These are phyloP conservation scores for Ceratocystis colombiana DNA, from an alignment of 2,329 filamentous ascomycete species.

Conservation along the genomic window DNA sequence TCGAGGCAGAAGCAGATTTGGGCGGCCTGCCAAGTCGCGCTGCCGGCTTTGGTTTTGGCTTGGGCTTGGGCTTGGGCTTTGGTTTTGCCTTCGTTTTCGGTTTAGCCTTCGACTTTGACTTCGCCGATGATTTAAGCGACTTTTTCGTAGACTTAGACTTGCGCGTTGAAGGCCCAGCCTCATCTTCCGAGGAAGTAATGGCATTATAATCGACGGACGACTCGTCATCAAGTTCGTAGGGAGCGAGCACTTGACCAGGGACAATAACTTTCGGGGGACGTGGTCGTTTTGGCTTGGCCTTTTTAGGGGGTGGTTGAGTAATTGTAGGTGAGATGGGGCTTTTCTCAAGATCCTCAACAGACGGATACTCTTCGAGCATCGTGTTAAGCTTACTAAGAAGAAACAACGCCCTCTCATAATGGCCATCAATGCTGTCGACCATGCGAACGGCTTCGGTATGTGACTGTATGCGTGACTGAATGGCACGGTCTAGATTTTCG, in stretches of 20 bases:
- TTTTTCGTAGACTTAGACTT: constrained; percentile 30
- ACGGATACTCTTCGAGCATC: constrained; percentile 52
- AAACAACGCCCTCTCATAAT: too few relatives aligned
- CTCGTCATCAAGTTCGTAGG: constrained; percentile 55
- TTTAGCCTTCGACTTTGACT: too few relatives aligned
- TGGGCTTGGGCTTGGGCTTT: too few relatives aligned
- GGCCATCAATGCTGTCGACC: constrained; percentile 43
- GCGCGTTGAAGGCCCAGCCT: constrained; percentile 36
- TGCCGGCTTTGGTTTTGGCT: constrained; percentile 21
- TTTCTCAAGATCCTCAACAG: constrained; percentile 39
- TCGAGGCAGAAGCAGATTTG: constrained; percentile 27
- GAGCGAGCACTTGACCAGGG: constrained; percentile 55
- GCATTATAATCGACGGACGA: constrained; percentile 46
- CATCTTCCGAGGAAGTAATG: constrained; percentile 34
- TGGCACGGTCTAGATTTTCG: constrained; percentile 43
- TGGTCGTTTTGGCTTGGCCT: constrained; percentile 28
- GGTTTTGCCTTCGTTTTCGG: too few relatives aligned
- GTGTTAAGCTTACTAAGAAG: constrained; percentile 41
- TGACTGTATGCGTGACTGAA: constrained; percentile 48
- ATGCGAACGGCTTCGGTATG: constrained; percentile 55
- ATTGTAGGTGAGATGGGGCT: constrained; percentile 8
- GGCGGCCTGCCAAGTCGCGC: constrained; percentile 26
- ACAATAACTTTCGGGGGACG: constrained; percentile 51
- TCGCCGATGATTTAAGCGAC: too few relatives aligned
- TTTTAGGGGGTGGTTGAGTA: constrained; percentile 7